Evolutionary conservation across 495 filamentous ascomycete genomes (phyloP).

Genomic region (Talaromyces thailandensis): DNA sequence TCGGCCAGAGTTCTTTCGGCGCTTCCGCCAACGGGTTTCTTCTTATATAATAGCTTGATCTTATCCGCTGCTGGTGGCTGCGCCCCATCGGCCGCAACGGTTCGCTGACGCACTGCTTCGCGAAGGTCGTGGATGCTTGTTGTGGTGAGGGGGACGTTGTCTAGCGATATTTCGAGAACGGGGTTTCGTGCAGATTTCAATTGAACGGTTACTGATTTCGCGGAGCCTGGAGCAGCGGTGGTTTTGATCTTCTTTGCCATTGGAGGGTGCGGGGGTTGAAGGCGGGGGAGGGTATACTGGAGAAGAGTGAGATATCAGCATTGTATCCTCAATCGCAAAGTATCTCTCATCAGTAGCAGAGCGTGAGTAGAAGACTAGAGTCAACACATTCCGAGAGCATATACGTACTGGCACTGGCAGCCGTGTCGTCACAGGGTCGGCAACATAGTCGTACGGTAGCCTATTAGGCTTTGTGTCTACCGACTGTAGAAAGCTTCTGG

Average conservation of each 20-base stretch:
- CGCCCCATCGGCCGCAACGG: slow-evolving; percentile 14
- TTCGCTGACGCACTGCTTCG: slow-evolving; percentile 42
- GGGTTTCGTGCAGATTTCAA: slow-evolving; percentile 73
- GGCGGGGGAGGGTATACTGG: slow-evolving; percentile 38
- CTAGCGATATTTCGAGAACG: slow-evolving; percentile 50
- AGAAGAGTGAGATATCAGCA: slow-evolving; percentile 1
- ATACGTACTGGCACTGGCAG: slow-evolving; percentile 58
- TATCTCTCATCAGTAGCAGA: neutral
- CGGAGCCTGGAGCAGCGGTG: slow-evolving; percentile 33
- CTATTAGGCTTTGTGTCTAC: slow-evolving; percentile 71
- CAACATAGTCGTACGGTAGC: slow-evolving; percentile 74
- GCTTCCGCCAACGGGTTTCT: slow-evolving; percentile 69
- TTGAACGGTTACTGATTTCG: slow-evolving; percentile 44
- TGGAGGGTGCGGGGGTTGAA: slow-evolving; percentile 35
- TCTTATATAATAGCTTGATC: slow-evolving; percentile 72
- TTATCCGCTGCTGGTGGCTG: slow-evolving; percentile 46
- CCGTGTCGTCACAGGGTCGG: slow-evolving; percentile 67
- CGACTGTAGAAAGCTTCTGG: slow-evolving; percentile 69
- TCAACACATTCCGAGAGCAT: slow-evolving; percentile 7
- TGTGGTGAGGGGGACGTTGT: slow-evolving; percentile 44
- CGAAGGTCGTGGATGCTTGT: slow-evolving; percentile 72
- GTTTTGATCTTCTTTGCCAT: slow-evolving; percentile 40
- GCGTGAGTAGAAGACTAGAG: neutral
- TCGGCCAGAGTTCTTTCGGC: slow-evolving; percentile 47
- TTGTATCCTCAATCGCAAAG: neutral